Evolutionary conservation across 331 rosid genomes (phyloP), one percentile per base, ranked within the genome.

Genomic region (Arachis monticola): DNA sequence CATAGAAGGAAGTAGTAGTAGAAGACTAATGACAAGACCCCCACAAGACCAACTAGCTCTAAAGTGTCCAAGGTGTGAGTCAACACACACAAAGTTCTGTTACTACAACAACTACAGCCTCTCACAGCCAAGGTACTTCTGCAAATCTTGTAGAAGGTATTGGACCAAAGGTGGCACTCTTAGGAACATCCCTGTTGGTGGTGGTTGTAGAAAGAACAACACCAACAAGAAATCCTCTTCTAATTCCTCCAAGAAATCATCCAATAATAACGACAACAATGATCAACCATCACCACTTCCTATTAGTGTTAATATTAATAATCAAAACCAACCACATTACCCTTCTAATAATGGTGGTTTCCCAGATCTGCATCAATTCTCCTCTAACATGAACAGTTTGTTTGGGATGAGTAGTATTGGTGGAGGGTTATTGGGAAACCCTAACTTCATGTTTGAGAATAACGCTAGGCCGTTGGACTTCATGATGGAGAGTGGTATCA

Each of bases 131-230:
- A 83, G 97, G 81, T 95, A 95, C 86, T 95, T 95, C 41, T 95
- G 99, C 96, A 95, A 95, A 79, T 86, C 99, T 0, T 95, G 97
- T 38, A 74, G 99, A 10, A 81, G 99, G 91, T 95, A 95, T 70
- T 95, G 99, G 99, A 95, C 99, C 44, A 88, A 92, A 81, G 99
- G 99, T 0, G 99, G 99, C 4, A 95, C 97, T 10, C 92, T 95
- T 0, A 78, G 99, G 14, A 95, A 95, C 91, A 95, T 95, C 55
- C 99, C 99, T 0, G 97, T 95, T 0, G 97, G 99, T 2, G 99
- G 99, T 46, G 96, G 97, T 0, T 95, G 97, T 32, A 70, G 97
- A 67, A 95, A 95, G 89, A 95, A 88, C 96, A 92, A 90, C 80
- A 95, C 87, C 96, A 92, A 90, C 80, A 95, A 95, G 70, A 87